Conservation (phyloP, 192 early-diverging fungal genomes). For the Funneliformis mosseae region DNA sequence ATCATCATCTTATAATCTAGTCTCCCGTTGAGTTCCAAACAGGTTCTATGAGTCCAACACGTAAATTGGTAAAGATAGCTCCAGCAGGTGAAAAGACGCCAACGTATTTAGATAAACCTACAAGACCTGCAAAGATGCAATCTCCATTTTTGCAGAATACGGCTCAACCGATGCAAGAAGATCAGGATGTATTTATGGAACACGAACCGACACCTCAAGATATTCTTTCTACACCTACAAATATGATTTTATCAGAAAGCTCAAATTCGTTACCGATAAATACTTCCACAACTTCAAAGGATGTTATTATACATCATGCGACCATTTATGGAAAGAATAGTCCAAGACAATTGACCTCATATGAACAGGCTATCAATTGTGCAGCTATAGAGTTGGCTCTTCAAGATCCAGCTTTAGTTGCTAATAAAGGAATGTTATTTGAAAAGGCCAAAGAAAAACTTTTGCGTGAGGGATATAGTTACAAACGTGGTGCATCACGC, state of each 20-base stretch:
- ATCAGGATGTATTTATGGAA: not conserved
- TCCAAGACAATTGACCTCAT: constrained; percentile 50
- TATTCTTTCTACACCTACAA: not conserved
- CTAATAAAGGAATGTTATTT: constrained; percentile 51
- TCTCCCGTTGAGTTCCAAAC: not conserved
- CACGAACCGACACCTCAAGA: not conserved
- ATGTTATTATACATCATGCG: constrained; percentile 54
- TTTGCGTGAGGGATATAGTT: constrained; percentile 52
- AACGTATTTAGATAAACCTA: not conserved
- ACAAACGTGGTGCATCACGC: constrained; percentile 58
- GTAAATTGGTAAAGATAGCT: not conserved
- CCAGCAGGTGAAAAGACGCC: not conserved
- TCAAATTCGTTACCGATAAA: constrained; percentile 15
- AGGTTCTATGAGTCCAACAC: not conserved
- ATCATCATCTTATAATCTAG: not conserved
- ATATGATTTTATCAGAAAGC: not conserved
- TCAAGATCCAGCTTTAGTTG: constrained; percentile 45
- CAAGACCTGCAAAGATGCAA: not conserved
- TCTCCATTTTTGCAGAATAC: not conserved
- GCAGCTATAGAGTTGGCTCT: constrained; percentile 53
- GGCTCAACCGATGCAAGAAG: not conserved
- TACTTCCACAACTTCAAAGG: constrained; percentile 35
- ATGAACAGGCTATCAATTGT: constrained; percentile 56
- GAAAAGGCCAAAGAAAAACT: constrained; percentile 54
- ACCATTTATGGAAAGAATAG: constrained; percentile 59